phyloP scores from a whole-genome alignment of 805 yeast genomes.

The Saturnispora sanitii region DNA sequence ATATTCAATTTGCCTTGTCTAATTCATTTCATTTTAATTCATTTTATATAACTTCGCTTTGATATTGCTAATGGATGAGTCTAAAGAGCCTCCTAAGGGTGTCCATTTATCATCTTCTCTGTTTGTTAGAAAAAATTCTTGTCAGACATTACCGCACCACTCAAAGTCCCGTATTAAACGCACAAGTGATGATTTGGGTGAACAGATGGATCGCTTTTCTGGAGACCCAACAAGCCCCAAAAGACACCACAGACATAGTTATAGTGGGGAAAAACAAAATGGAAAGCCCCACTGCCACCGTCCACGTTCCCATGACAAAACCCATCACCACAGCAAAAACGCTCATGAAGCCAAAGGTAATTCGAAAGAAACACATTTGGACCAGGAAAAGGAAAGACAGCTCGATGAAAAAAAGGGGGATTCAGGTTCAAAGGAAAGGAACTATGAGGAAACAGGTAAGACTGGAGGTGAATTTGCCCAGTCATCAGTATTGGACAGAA shows the following conservation, averaged over 20 bases:
- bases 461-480: not conserved
- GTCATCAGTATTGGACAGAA: not conserved
- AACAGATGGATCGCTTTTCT: not conserved
- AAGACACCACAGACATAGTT: not conserved
- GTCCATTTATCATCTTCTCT: not conserved
- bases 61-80: no score
- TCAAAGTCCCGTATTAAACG: not conserved
- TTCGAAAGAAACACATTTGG: no score
- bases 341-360: not conserved
- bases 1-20: no score
- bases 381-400: not conserved
- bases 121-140: not conserved
- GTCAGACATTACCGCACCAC: conserved; percentile 5
- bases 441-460: not conserved
- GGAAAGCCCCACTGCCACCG: no score
- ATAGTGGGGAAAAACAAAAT: not conserved
- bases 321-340: no score
- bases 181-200: not conserved
- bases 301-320: no score
- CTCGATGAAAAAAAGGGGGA: no score
- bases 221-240: not conserved
- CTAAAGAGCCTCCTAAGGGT: not conserved
- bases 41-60: not conserved
- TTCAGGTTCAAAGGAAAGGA: no score
- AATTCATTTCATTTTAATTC: not conserved